Percentiles rank a stretch among this genome's conserved stretches.
These are phyloP conservation scores for Paracamarosporium sp. DNA, from an alignment of 2,329 filamentous ascomycete genomes.

Conservation along the genomic window DNA sequence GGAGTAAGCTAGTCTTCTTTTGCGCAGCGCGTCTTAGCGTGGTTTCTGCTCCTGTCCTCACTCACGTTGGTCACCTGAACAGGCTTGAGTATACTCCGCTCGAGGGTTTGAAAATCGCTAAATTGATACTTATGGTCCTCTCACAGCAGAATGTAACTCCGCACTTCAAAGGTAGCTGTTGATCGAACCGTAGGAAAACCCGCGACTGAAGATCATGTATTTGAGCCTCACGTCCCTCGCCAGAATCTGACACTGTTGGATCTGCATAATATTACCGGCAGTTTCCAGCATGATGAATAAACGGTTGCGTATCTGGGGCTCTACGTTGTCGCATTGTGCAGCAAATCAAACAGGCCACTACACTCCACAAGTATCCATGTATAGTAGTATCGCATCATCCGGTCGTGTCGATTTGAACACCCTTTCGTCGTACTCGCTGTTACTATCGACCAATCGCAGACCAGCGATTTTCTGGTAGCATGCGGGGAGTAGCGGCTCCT, in stretches of 20 bases:
- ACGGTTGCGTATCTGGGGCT: background rate
- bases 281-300: background rate
- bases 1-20: too few species aligned
- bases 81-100: too few species aligned
- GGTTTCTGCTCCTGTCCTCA: too few species aligned
- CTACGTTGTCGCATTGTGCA: background rate
- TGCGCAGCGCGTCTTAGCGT: too few species aligned
- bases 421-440: background rate
- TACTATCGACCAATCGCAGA: background rate
- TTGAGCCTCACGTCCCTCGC: background rate
- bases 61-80: too few species aligned
- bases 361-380: background rate
- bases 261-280: background rate
- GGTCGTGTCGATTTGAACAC: background rate
- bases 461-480: background rate
- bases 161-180: background rate
- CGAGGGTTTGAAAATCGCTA: too few species aligned
- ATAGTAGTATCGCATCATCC: background rate
- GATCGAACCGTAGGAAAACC: background rate
- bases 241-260: background rate
- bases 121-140: too few species aligned
- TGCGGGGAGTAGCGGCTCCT: background rate
- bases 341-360: background rate
- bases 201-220: background rate
- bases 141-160: too few species aligned